A percentile compares a stretch with the other conserved stretches of the same genome.
phyloP scores from a whole-genome alignment of 2,329 filamentous ascomycete species.

The Colletotrichum kahawae region DNA sequence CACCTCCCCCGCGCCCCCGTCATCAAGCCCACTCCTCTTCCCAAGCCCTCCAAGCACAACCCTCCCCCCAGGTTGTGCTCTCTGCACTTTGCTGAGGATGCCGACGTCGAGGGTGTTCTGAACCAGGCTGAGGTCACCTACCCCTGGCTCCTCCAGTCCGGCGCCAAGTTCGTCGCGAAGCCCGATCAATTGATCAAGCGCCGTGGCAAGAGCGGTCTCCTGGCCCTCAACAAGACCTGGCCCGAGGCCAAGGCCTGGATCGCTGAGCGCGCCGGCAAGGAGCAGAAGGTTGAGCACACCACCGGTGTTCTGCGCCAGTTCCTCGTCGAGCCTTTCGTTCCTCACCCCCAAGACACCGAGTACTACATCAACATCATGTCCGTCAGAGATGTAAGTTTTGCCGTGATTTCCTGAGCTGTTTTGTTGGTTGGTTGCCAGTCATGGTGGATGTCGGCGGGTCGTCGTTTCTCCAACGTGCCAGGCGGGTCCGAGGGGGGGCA shows the following conservation, averaged over 20 bases:
- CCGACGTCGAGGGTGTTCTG: conserved; percentile 81
- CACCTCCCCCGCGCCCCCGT: conserved; percentile 96
- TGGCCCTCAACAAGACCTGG: conserved; percentile 98
- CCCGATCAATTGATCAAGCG: conserved; percentile 99
- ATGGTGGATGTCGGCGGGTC: neutral
- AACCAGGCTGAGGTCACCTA: conserved; percentile 96
- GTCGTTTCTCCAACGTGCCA: neutral
- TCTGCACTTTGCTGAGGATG: conserved; percentile 90
- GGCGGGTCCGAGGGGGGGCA: conserved; percentile 1
- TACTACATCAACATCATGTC: conserved; percentile 99
- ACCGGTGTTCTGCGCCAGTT: conserved; percentile 91
- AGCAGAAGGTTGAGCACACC: conserved; percentile 90
- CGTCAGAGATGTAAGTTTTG: conserved; percentile 88
- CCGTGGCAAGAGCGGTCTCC: conserved; percentile 96
- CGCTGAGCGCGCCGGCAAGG: conserved; percentile 88
- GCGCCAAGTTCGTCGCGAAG: conserved; percentile 96
- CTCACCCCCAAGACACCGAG: conserved; percentile 92
- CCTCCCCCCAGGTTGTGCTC: conserved; percentile 88
- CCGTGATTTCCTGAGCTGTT: conserved; percentile 24
- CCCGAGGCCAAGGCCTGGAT: conserved; percentile 93
- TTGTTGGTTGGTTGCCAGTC: neutral
- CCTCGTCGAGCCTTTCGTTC: conserved; percentile 97
- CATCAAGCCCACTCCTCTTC: conserved; percentile 97
- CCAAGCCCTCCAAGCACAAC: conserved; percentile 85
- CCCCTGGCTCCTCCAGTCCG: conserved; percentile 87